Base-by-base conservation (phyloP, 2,329 filamentous ascomycete genomes). In the Penicillium polonicum region DNA sequence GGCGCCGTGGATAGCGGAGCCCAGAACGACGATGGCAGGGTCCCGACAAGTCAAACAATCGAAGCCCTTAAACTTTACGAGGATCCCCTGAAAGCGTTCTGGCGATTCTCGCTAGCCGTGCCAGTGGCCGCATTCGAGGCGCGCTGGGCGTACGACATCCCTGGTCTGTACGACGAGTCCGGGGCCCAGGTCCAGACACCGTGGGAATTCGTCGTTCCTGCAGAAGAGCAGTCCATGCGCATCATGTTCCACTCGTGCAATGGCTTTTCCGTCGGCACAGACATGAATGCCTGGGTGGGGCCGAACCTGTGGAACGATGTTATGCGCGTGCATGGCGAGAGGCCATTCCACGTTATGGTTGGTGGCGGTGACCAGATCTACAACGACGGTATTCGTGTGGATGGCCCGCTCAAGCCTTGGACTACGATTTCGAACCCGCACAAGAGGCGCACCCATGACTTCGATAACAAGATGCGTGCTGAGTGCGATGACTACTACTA, bases 351-450 rank as follows among this genome's bases (percentile, higher is more conserved):
- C 68, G 82, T 86, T 63, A 90, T 88, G 87, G 84, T 97, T 61
- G 93, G 93, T 52, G 93, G 93, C 57, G 93, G 93, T 58, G 93
- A 97, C 70, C 93, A 97, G 76, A 86, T 88, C 64, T 88, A 88
- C 75, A 87, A 88, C 63, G 85, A 88, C 55, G 90, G 90, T 25
- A 91, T 97, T 63, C 85, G 93, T 61, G 91, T 96, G 1, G 80
- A 87, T 51, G 93, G 92, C 0, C 93, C 93, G 1, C 77, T 97
- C 61, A 85, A 85, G 66, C 69, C 76, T 6, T 88, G 85, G 85
- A 87, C 85, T 0, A 76, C 79, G 46, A 87, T 88, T 63, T 64
- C 65, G 27, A 87, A 85, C 64, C 85, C 85, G 0, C 79, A 82
- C 65, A 86, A 85, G 74, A 78, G 85, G 65, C 79, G 82, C 58